These are phyloP conservation scores for Lactarius deliciosus DNA, from an alignment of 768 basidiomycete species.

Conservation along the genomic window DNA sequence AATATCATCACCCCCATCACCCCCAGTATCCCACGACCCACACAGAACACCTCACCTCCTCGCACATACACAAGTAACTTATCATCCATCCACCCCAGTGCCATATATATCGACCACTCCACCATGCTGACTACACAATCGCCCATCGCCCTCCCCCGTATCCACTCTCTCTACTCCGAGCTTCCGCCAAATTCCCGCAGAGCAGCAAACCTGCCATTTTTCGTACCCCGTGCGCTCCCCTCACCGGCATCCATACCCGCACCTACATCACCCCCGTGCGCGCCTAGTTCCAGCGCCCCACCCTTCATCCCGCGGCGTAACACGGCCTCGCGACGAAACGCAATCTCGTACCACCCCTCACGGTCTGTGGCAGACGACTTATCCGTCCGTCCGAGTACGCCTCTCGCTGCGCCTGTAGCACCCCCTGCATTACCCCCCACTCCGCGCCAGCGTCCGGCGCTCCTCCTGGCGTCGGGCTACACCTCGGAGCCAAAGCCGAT, in stretches of 20 bases:
- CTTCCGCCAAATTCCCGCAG: conserved; percentile 30
- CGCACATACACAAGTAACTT: conserved; percentile 2
- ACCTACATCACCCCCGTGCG: neutral
- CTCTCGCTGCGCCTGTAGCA: neutral
- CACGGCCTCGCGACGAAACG: conserved; percentile 21
- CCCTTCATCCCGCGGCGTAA: conserved; percentile 16
- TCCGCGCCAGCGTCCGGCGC: conserved; percentile 18
- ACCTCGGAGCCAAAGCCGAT: conserved; percentile 9
- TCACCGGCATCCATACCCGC: neutral
- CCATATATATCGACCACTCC: conserved; percentile 8
- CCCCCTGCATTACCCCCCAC: neutral
- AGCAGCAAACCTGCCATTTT: conserved; percentile 30
- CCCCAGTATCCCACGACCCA: conserved; percentile 4
- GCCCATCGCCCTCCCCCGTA: conserved; percentile 19
- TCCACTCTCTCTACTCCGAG: conserved; percentile 29
- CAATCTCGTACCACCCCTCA: conserved; percentile 22
- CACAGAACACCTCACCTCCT: neutral
- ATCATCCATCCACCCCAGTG: neutral
- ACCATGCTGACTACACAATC: conserved; percentile 30
- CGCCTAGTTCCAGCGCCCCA: conserved; percentile 8
- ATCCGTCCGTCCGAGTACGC: conserved; percentile 3
- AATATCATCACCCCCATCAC: neutral
- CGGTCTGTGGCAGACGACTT: conserved; percentile 11
- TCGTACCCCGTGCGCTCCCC: conserved; percentile 19
- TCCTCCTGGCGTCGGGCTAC: conserved; percentile 19